phyloP scores from a whole-genome alignment of 228 moss, liverwort and hornwort species.

The Sphagnum fallax region DNA sequence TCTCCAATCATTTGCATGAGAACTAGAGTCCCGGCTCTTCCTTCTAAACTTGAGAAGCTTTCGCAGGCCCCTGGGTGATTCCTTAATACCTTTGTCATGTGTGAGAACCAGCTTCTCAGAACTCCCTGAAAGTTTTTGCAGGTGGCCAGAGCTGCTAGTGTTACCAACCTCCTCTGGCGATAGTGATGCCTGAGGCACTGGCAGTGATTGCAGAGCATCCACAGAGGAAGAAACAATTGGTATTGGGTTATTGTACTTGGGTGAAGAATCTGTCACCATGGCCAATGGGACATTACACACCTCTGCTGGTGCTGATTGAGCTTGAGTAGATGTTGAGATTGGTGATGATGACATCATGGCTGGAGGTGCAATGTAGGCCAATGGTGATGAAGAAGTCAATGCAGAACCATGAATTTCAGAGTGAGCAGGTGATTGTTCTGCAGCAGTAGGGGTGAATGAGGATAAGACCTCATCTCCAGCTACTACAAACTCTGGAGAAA shows the following conservation, averaged over 20 bases:
- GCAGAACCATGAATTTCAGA: constrained; percentile 12
- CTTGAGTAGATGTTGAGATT: background rate
- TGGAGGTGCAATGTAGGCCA: constrained; percentile 40
- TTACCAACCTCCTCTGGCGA: constrained; percentile 54
- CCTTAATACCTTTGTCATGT: constrained; percentile 38
- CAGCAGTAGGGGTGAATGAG: background rate
- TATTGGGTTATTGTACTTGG: constrained; percentile 10
- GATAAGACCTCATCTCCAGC: constrained; percentile 2
- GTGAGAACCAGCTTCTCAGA: constrained; percentile 52
- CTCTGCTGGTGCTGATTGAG: constrained; percentile 9
- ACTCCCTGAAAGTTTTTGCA: constrained; percentile 69
- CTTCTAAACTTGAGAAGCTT: constrained; percentile 58
- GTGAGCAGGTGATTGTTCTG: constrained; percentile 2
- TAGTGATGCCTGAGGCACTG: constrained; percentile 43
- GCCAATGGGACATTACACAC: constrained; percentile 5
- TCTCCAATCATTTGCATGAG: constrained; percentile 30
- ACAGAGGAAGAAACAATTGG: constrained; percentile 23
- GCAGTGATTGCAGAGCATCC: constrained; percentile 20
- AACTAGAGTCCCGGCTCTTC: constrained; percentile 30
- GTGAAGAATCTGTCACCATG: constrained; percentile 14
- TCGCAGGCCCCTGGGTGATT: constrained; percentile 79
- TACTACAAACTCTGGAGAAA: too few species aligned
- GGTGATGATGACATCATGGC: constrained; percentile 38
- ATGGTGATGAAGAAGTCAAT: constrained; percentile 13
- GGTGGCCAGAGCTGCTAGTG: constrained; percentile 16